Conservation (phyloP, 2,329 filamentous ascomycete genomes). For the Tricladium varicosporioides region DNA sequence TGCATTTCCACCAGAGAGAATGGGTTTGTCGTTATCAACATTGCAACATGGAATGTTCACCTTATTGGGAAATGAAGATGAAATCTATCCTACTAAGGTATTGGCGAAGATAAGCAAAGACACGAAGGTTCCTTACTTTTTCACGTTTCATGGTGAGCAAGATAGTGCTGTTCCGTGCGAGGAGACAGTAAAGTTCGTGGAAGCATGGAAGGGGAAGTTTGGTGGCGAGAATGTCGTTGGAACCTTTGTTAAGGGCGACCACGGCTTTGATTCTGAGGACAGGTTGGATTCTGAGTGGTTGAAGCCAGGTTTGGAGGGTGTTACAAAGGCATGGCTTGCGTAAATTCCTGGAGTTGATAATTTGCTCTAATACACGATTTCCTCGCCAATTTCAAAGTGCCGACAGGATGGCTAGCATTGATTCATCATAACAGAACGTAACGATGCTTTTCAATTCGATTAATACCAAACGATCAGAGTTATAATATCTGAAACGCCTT, state of each 20-base stretch:
- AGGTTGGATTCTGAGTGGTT: slow-evolving; percentile 20
- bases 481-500: no score
- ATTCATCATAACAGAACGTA: no score
- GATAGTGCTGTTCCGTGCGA: slow-evolving; percentile 22
- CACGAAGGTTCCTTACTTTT: slow-evolving; percentile 16
- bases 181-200: slow-evolving; percentile 15
- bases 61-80: slow-evolving; percentile 17
- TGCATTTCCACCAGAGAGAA: slow-evolving; percentile 12
- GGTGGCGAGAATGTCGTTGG: slow-evolving; percentile 7
- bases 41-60: slow-evolving; percentile 17
- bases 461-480: no score
- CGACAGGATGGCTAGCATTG: no score
- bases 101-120: slow-evolving; percentile 14
- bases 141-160: slow-evolving; percentile 19
- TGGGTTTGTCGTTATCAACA: slow-evolving; percentile 12
- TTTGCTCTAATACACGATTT: no score
- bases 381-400: no score
- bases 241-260: slow-evolving; percentile 6
- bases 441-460: no score
- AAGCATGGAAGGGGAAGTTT: slow-evolving; percentile 17
- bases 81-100: slow-evolving; percentile 11
- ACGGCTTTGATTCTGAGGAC: slow-evolving; percentile 18
- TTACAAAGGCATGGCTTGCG: slow-evolving; percentile 20
- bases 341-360: neutral
- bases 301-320: slow-evolving; percentile 14